Evolutionary conservation across 345 rosid genomes (phyloP), one percentile per base, ranked within the genome.

Genomic region (Barbarea vulgaris): DNA sequence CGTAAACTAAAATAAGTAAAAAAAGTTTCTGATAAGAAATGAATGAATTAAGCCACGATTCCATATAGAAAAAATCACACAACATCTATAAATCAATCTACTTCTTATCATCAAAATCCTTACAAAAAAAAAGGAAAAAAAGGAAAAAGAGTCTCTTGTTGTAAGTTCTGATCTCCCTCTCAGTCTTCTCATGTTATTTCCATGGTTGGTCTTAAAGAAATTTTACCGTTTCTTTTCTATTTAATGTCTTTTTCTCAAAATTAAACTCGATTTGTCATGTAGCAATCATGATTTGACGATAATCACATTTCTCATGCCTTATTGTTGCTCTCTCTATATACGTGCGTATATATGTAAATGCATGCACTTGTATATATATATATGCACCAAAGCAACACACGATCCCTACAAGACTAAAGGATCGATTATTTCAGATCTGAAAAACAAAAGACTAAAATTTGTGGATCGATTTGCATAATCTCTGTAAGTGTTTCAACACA

Each of bases 271-370:
- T 66, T 78, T 78, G 77, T 78, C 81, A 78, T 78, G 74, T 78
- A 67, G 74, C 68, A 78, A 78, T 78, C 74, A 78, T 78, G 77
- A 72, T 72, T 67, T 67, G 69, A 59, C 12, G 77, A 72, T 78
- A 72, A 58, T 78, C 81, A 78, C 81, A 78, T 78, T 72, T 78
- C 77, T 78, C 74, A 51, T 78, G 81, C 77, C 77, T 66, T 18
- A 18, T n/a, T 42, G 41, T 72, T 66, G 3, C 73, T 48, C 55
- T 48, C 55, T 72, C 72, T 44, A 19, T 10, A 44, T 55, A 25
- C 37, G 64, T 64, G 61, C 31, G 52, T 46, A 41, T 71, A 30
- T 24, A 48, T 13, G 13, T 25, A 77, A 14, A 15, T 19, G 13
- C 42, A 34, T 17, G n/a, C 44, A 36, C 12, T 9, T 34, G 34